Evolutionary conservation across 1,284 basidiomycete species (phyloP).

Genomic region (Trichosporon ovoides): DNA sequence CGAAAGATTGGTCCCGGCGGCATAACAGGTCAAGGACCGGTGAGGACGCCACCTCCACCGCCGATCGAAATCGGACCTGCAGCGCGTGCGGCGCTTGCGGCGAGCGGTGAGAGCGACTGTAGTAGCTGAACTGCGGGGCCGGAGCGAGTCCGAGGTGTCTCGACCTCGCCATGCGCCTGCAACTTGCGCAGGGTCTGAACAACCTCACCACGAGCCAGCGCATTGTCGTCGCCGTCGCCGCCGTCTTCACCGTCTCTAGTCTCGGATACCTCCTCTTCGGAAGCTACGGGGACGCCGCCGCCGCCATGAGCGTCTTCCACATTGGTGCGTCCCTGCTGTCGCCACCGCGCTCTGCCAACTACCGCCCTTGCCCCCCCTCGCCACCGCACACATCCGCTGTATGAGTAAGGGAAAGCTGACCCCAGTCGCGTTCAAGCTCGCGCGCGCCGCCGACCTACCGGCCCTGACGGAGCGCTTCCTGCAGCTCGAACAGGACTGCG

Average conservation of each 20-base stretch:
- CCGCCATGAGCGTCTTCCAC: conserved; percentile 16
- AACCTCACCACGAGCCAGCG: background rate
- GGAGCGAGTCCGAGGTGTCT: no score
- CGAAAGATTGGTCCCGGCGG: conserved; percentile 7
- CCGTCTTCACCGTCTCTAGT: background rate
- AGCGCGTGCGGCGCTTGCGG: no score
- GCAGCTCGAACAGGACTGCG: conserved; percentile 27
- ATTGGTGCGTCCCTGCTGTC: conserved; percentile 28
- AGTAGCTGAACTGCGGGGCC: no score
- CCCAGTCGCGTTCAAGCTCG: conserved; percentile 39
- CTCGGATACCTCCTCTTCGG: conserved; percentile 3
- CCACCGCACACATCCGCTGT: background rate
- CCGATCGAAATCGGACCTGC: no score
- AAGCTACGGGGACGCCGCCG: background rate
- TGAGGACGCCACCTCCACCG: background rate
- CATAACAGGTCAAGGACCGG: no score
- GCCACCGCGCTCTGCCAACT: conserved; percentile 18
- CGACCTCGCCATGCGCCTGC: background rate
- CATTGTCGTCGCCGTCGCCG: background rate
- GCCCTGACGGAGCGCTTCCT: conserved; percentile 26
- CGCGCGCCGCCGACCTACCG: conserved; percentile 14
- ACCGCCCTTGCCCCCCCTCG: conserved; percentile 12
- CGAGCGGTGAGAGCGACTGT: no score
- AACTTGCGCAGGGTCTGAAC: background rate
- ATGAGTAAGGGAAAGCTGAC: conserved; percentile 1